Evolutionary conservation across 2,329 filamentous ascomycete genomes (phyloP), one percentile per base, ranked within the genome.

Genomic region (Monosporascus sp.): DNA sequence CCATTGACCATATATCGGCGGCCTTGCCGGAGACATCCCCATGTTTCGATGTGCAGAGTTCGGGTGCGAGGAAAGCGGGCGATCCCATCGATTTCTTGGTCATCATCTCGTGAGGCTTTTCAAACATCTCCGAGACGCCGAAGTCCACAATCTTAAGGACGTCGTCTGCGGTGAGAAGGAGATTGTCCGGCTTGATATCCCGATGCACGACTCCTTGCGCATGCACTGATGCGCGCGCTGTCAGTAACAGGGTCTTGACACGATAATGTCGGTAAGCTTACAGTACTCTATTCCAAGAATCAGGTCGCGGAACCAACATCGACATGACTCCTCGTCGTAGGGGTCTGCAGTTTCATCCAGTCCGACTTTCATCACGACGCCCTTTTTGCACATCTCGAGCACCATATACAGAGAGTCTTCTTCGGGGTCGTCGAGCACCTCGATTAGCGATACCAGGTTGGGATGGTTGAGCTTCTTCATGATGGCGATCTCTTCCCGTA

Each of bases 391-490:
- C 90, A 97, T 96, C 70, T 99, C 94, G 70, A 99, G 81, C 22
- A 99, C 94, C 90, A 99, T 97, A 73, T 97, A 99, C 14, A 99
- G 74, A 3, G 92, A 96, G 70, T 99, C 94, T 66, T 97, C 91
- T 47, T 93, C 86, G 0, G 94, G 93, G 66, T 97, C 94, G 68
- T 97, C 94, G 49, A 99, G 76, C 3, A 99, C 94, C 71, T 99
- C 94, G 59, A 96, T 90, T 49, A 99, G 75, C 46, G 88, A 85
- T 15, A 97, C 93, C n/a, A 99, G 76, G 65, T 97, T 99, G 27
- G 85, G 87, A 66, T 99, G 94, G 65, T 97, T 86, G 47, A 97
- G 80, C 73, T 97, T 97, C 77, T 97, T 99, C 92, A 99, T 97
- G 67, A 97, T 95, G 54, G 94, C 94, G 63, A 97, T 94, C 71